phyloP scores from a whole-genome alignment of 768 basidiomycete genomes.

The Coprinellus micaceus region DNA sequence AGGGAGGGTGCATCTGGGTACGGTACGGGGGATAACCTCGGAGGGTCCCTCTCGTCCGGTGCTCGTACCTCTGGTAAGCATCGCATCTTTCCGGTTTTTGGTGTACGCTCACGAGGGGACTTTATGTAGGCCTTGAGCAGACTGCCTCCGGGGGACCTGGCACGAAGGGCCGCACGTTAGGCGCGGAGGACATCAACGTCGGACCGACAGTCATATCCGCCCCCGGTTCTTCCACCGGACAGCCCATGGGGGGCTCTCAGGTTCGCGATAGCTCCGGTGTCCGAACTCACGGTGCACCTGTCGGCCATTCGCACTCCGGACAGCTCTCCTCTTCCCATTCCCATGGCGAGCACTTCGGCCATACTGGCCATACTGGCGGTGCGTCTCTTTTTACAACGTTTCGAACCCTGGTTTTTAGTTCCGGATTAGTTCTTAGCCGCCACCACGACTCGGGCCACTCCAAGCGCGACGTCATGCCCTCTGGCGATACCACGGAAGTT shows the following conservation, averaged over 20 bases:
- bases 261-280: not conserved
- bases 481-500: conserved; percentile 17
- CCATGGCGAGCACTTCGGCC: not conserved
- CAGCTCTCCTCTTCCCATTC: not conserved
- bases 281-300: not conserved
- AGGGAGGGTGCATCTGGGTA: no score
- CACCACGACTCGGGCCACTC: conserved; percentile 12
- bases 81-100: not conserved
- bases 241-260: not conserved
- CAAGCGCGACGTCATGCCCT: conserved; percentile 16
- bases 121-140: no score
- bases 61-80: not conserved
- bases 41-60: conserved; percentile 13
- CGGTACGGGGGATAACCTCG: no score
- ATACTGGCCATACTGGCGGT: conserved; percentile 3
- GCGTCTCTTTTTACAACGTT: not conserved
- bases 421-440: conserved; percentile 6
- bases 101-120: no score
- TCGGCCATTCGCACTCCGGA: no score
- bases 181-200: not conserved
- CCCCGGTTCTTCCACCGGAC: not conserved
- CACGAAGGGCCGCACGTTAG: no score
- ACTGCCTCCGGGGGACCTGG: no score
- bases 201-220: not conserved
- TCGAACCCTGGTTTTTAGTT: not conserved